These are phyloP conservation scores for Suillus bovinus DNA, from an alignment of 768 basidiomycete genomes.

Conservation along the genomic window DNA sequence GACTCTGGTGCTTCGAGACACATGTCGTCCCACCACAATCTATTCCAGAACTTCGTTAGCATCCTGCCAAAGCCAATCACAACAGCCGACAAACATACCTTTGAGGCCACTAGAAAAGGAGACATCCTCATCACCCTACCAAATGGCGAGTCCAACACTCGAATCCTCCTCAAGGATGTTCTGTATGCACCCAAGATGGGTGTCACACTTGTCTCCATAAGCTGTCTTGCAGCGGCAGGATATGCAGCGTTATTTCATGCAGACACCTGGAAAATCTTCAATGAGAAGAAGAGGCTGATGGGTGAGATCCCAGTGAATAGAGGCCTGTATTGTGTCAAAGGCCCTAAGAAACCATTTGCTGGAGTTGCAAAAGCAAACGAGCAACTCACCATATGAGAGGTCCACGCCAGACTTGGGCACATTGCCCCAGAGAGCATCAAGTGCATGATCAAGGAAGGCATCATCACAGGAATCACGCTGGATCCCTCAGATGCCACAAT, in stretches of 20 bases:
- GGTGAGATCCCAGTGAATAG: conserved; percentile 9
- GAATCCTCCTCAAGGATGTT: conserved; percentile 16
- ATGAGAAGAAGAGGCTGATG: conserved; percentile 13
- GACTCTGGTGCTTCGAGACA: too few relatives aligned
- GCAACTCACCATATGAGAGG: conserved; percentile 26
- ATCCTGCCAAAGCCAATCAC: too few relatives aligned
- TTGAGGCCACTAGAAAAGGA: conserved; percentile 23
- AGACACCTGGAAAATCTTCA: conserved; percentile 16
- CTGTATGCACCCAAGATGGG: conserved; percentile 22
- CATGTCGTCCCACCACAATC: too few relatives aligned
- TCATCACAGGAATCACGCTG: too few relatives aligned
- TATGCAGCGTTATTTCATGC: conserved; percentile 13
- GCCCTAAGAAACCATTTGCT: neutral
- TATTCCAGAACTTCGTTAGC: too few relatives aligned
- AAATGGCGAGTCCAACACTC: conserved; percentile 15
- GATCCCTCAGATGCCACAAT: too few relatives aligned
- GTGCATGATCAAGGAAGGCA: too few relatives aligned
- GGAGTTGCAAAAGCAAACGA: conserved; percentile 11
- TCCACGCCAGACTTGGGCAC: conserved; percentile 38
- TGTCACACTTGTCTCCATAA: conserved; percentile 21
- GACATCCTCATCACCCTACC: conserved; percentile 24
- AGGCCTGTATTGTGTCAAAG: neutral
- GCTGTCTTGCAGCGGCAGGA: conserved; percentile 7
- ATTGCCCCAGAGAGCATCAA: too few relatives aligned
- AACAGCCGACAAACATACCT: conserved; percentile 23